Conservation (phyloP, 106 monocot genomes). For the Amphibolis antarctica region DNA sequence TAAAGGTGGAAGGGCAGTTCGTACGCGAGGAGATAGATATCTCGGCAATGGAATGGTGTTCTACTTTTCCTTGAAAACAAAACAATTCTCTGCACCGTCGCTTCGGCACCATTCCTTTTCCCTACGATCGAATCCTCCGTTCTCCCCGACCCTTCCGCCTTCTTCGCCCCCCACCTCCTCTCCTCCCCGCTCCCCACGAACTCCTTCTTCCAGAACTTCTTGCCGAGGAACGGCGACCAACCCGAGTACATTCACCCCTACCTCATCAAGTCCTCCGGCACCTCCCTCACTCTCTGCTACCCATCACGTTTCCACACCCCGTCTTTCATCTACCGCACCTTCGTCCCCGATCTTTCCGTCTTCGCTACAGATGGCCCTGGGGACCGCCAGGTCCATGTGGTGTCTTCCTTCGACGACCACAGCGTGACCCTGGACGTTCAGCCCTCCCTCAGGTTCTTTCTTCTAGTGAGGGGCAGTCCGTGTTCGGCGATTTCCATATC, state of each 20-base stretch:
- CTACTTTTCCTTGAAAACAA: too few species aligned
- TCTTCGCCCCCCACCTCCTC: conserved; percentile 63
- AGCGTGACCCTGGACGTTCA: conserved; percentile 71
- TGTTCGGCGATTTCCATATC: conserved; percentile 41
- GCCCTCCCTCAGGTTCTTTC: conserved; percentile 58
- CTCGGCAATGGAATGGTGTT: too few species aligned
- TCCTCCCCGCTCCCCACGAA: conserved; percentile 83
- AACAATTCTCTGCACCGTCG: too few species aligned
- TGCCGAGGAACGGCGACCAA: conserved; percentile 69
- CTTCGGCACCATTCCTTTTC: conserved; percentile 45
- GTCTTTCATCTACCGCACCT: conserved; percentile 73
- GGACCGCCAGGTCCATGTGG: conserved; percentile 14
- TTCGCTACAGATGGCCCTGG: conserved; percentile 11
- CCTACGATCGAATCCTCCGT: conserved; percentile 39
- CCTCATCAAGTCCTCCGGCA: conserved; percentile 53
- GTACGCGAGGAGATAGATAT: too few species aligned
- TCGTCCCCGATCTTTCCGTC: conserved; percentile 67
- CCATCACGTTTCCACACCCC: conserved; percentile 26
- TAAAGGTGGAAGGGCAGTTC: too few species aligned
- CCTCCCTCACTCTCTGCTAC: conserved; percentile 40
- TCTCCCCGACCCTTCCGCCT: conserved; percentile 55
- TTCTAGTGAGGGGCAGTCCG: conserved; percentile 75
- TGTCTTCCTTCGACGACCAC: conserved; percentile 75
- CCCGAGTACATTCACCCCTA: conserved; percentile 97
- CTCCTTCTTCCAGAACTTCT: conserved; percentile 96